phyloP scores from a whole-genome alignment of 345 rosid species.

The Toxicodendron radicans region DNA sequence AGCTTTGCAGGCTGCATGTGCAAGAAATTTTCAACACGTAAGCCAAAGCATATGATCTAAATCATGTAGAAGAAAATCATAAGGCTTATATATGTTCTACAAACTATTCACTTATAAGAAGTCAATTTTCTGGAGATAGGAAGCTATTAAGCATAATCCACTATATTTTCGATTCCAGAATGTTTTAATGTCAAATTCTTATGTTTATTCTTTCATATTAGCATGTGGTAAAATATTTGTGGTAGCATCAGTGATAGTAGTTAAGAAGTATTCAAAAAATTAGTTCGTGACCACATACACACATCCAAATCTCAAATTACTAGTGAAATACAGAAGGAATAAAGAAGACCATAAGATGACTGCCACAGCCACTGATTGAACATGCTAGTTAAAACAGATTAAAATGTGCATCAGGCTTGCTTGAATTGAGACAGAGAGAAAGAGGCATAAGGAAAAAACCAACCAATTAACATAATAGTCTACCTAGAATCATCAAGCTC shows the following conservation, averaged over 20 bases:
- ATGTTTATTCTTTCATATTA: not conserved
- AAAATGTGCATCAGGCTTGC: too few species aligned
- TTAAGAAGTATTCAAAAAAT: too few species aligned
- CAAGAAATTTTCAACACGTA: constrained; percentile 17
- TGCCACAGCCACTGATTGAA: too few species aligned
- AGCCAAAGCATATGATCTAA: constrained; percentile 11
- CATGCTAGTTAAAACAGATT: too few species aligned
- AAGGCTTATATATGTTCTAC: not conserved
- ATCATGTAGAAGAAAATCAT: constrained; percentile 1
- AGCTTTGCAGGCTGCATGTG: constrained; percentile 80
- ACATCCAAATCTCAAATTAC: too few species aligned
- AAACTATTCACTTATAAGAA: not conserved
- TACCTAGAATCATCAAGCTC: not conserved
- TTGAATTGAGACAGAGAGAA: too few species aligned
- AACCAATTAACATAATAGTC: not conserved
- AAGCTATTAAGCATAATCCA: not conserved
- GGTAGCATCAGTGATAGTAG: not conserved
- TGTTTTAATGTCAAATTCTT: not conserved
- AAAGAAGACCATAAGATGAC: too few species aligned
- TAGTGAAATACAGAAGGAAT: too few species aligned
- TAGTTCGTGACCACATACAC: too few species aligned
- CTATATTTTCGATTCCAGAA: not conserved
- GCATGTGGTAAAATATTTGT: not conserved
- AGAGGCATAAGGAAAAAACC: too few species aligned
- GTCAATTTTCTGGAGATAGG: not conserved